phyloP scores from a whole-genome alignment of 805 yeast species.

The Tetrapisispora phaffii region DNA sequence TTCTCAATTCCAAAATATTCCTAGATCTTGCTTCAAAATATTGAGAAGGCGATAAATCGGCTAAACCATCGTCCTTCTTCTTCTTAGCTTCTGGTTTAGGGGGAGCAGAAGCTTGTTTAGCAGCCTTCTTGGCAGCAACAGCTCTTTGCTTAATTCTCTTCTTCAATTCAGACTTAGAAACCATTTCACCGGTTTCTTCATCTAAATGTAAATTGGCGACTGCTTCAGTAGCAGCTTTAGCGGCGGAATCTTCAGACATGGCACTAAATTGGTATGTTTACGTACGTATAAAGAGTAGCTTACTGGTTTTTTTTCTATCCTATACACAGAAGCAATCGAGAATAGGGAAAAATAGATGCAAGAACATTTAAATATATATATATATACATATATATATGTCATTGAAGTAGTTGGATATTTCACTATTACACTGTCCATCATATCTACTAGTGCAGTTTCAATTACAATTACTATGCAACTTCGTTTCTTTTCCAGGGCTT shows the following conservation, averaged over 20 bases:
- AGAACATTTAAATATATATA: too few relatives aligned
- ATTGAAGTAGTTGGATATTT: too few relatives aligned
- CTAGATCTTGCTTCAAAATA: slow-evolving; percentile 87
- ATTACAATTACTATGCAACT: too few relatives aligned
- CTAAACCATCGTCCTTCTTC: slow-evolving; percentile 51
- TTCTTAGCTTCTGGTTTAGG: slow-evolving; percentile 37
- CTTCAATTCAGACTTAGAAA: slow-evolving; percentile 91
- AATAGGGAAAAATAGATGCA: too few relatives aligned
- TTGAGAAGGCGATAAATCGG: slow-evolving; percentile 90
- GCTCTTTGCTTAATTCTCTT: slow-evolving; percentile 88
- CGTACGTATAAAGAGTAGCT: too few relatives aligned
- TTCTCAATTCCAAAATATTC: slow-evolving; percentile 74
- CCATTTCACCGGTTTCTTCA: slow-evolving; percentile 92
- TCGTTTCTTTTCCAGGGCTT: too few relatives aligned
- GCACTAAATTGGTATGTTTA: too few relatives aligned
- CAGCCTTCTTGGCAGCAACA: slow-evolving; percentile 82
- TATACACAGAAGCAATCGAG: too few relatives aligned
- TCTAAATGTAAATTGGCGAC: slow-evolving; percentile 74
- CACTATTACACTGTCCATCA: too few relatives aligned
- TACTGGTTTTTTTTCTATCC: too few relatives aligned
- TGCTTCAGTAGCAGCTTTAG: slow-evolving; percentile 59
- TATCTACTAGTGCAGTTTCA: too few relatives aligned
- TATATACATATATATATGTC: too few relatives aligned
- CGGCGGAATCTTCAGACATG: slow-evolving; percentile 36
- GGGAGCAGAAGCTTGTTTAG: slow-evolving; percentile 59